Conservation (phyloP, 2,329 filamentous ascomycete species). For the Monosporascus sp. region DNA sequence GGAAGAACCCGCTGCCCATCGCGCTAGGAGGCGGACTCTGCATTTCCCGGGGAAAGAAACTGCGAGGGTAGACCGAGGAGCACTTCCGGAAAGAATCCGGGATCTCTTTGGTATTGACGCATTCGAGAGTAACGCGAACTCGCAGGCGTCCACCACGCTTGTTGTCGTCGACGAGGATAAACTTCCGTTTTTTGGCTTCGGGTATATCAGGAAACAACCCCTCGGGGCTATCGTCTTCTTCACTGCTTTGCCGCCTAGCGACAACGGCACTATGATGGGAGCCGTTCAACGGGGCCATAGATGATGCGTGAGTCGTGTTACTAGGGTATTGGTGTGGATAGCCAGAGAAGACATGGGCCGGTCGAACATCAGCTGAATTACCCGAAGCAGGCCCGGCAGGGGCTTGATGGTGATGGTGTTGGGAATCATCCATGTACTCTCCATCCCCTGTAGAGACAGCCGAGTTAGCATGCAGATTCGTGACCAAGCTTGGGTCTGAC, state of each 20-base stretch:
- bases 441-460: constrained; percentile 48
- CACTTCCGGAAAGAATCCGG: constrained; percentile 90
- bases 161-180: constrained; percentile 90
- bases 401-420: constrained; percentile 62
- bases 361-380: constrained; percentile 52
- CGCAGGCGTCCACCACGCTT: constrained; percentile 76
- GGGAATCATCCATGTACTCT: constrained; percentile 59
- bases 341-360: constrained; percentile 32
- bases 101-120: constrained; percentile 91
- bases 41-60: constrained; percentile 92
- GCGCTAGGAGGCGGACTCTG: constrained; percentile 75
- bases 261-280: constrained; percentile 29
- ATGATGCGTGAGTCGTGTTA: constrained; percentile 36
- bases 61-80: constrained; percentile 85
- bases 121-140: constrained; percentile 88
- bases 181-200: constrained; percentile 88
- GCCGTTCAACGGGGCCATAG: constrained; percentile 30
- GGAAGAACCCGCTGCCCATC: constrained; percentile 70
- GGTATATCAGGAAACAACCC: constrained; percentile 84
- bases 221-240: constrained; percentile 54
- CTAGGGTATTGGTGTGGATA: constrained; percentile 31
- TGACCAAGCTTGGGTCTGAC: constrained; percentile 9
- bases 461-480: constrained; percentile 24
- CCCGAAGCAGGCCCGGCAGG: constrained; percentile 46
- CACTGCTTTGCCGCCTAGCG: constrained; percentile 23